Conservation (phyloP, 345 rosid genomes). For the Populus davidiana region DNA sequence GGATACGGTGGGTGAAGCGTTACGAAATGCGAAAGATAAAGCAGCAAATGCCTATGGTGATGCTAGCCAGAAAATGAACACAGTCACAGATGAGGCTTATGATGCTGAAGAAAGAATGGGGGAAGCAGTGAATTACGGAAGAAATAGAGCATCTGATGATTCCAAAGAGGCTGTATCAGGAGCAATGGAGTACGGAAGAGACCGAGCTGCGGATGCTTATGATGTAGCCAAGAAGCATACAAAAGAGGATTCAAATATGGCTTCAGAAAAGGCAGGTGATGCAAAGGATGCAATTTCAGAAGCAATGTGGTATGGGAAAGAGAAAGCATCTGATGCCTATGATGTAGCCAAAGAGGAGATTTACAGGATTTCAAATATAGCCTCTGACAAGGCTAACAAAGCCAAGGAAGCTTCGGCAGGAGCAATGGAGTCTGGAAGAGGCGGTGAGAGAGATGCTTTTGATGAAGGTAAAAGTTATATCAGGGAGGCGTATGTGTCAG, state of each 20-base stretch:
- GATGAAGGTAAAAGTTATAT: constrained; percentile 32
- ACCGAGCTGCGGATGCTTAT: constrained; percentile 10
- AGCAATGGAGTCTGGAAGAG: neutral
- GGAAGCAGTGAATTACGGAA: constrained; percentile 7
- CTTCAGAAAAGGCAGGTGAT: constrained; percentile 10
- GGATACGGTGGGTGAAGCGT: constrained; percentile 9
- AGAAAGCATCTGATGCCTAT: neutral
- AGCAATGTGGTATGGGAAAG: constrained; percentile 5
- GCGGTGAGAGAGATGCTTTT: neutral
- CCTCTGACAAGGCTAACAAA: constrained; percentile 1
- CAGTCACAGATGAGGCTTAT: neutral
- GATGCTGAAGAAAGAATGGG: constrained; percentile 12
- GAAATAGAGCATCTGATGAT: neutral
- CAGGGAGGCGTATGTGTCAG: constrained; percentile 38
- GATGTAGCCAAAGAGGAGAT: constrained; percentile 3
- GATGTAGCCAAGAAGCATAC: neutral
- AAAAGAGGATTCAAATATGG: neutral
- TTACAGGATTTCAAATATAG: neutral
- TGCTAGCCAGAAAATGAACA: neutral
- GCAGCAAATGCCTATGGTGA: neutral
- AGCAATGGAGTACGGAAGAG: constrained; percentile 16
- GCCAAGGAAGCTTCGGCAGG: neutral
- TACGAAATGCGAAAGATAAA: constrained; percentile 28
- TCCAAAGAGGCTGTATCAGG: constrained; percentile 11
- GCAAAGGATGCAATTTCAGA: constrained; percentile 2